phyloP scores from a whole-genome alignment of 176 grass and related monocot genomes.

The Raddia distichophylla region DNA sequence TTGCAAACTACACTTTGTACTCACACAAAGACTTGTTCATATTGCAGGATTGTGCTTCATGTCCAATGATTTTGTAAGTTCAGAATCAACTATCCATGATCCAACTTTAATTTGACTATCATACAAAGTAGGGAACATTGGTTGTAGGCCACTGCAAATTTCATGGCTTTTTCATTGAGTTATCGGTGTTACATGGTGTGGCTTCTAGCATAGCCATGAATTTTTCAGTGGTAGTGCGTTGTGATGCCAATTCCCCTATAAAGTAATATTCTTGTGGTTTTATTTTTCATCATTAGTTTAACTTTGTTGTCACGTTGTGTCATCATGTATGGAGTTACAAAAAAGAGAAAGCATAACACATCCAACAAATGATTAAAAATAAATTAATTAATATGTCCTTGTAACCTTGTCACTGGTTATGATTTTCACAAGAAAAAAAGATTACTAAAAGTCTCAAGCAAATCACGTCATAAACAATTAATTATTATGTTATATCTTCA shows the following conservation, averaged over 20 bases:
- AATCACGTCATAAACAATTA: neutral
- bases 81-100: constrained; percentile 11
- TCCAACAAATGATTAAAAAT: neutral
- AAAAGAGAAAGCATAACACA: constrained; percentile 13
- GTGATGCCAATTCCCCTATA: no score
- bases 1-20: constrained; percentile 1
- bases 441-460: neutral
- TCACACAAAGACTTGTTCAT: constrained; percentile 42
- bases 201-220: no score
- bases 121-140: neutral
- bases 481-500: neutral
- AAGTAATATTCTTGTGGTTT: neutral
- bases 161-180: no score
- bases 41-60: constrained; percentile 93
- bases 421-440: neutral
- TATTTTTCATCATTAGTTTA: constrained; percentile 5
- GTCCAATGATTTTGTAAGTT: constrained; percentile 97
- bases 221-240: no score
- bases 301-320: neutral
- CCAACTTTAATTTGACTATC: neutral
- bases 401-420: neutral
- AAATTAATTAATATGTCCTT: neutral
- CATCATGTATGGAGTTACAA: neutral
- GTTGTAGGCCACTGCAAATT: no score
- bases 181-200: no score